Percentiles rank a stretch among this genome's conserved stretches.
Conservation (phyloP, 768 basidiomycete species). For the Rhodotorula diobovata region DNA sequence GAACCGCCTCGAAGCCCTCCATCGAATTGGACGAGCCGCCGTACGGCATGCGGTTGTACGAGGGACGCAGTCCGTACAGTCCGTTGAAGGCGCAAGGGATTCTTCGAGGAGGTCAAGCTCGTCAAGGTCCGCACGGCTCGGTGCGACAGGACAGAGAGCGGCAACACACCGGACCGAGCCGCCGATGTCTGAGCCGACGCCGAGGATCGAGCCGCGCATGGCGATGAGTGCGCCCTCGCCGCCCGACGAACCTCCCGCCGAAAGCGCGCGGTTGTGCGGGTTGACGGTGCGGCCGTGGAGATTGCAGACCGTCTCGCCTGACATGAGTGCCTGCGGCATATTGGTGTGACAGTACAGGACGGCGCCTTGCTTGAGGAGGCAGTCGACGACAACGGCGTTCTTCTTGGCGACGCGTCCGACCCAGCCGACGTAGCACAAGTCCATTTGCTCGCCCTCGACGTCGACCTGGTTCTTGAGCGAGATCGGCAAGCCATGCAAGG, state of each 20-base stretch:
- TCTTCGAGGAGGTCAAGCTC: slow-evolving; percentile 65
- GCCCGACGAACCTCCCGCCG: slow-evolving; percentile 43
- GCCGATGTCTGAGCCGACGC: slow-evolving; percentile 44
- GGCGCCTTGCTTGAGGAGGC: slow-evolving; percentile 58
- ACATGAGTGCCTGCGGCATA: slow-evolving; percentile 38
- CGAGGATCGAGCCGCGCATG: slow-evolving; percentile 39
- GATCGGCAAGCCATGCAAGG: slow-evolving; percentile 49
- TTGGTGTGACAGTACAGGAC: slow-evolving; percentile 40
- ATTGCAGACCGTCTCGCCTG: slow-evolving; percentile 56
- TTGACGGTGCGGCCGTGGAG: slow-evolving; percentile 44
- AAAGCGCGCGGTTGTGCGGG: slow-evolving; percentile 44
- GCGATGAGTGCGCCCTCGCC: slow-evolving; percentile 46
- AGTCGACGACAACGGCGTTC: slow-evolving; percentile 59
- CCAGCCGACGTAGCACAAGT: slow-evolving; percentile 64
- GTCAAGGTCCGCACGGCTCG: too few species aligned
- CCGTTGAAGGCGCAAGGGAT: too few species aligned
- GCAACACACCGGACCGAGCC: slow-evolving; percentile 57
- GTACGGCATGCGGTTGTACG: slow-evolving; percentile 64
- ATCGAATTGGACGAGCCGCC: slow-evolving; percentile 60
- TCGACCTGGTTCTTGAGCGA: slow-evolving; percentile 37
- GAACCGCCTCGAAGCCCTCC: slow-evolving; percentile 64
- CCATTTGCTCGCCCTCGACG: slow-evolving; percentile 3
- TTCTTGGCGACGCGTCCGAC: slow-evolving; percentile 54
- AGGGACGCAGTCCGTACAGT: slow-evolving; percentile 66
- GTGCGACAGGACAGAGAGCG: too few species aligned